Evolutionary conservation across 1,284 basidiomycete species (phyloP).

Genomic region (Austroboletus novae-zelandiae): DNA sequence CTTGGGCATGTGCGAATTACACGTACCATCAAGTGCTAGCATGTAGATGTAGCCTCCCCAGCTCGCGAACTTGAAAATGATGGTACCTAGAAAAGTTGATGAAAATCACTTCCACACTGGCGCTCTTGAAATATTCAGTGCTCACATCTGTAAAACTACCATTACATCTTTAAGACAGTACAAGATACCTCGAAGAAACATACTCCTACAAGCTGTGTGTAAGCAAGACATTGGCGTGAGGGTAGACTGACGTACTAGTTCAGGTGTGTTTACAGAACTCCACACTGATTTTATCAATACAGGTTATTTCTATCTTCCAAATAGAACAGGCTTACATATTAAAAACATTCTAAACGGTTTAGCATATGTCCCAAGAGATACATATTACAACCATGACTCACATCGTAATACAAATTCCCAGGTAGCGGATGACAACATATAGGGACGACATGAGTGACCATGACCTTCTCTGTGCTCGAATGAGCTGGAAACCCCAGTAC

Average conservation of each 20-base stretch:
- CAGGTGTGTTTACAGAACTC: neutral
- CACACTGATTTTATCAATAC: neutral
- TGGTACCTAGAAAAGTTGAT: neutral
- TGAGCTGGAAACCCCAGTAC: neutral
- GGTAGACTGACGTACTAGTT: constrained; percentile 1
- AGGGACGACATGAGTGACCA: constrained; percentile 10
- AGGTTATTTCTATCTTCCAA: neutral
- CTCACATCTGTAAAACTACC: neutral
- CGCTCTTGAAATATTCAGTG: neutral
- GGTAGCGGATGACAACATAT: constrained; percentile 5
- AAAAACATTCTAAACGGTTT: constrained; percentile 1
- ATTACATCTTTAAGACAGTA: neutral
- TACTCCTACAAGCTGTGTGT: neutral
- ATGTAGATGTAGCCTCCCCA: constrained; percentile 6
- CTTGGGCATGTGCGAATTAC: neutral
- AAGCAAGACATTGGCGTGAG: neutral
- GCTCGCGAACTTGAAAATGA: constrained; percentile 2
- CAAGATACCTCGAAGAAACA: neutral
- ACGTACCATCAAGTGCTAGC: constrained; percentile 6
- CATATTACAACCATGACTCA: neutral
- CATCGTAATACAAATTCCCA: constrained; percentile 5
- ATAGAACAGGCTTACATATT: neutral
- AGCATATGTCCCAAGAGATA: neutral
- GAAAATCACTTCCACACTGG: neutral
- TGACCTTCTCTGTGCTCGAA: constrained; percentile 1